Evolutionary conservation across 2,329 filamentous ascomycete species (phyloP), one percentile per base, ranked within the genome.

Genomic region (Aspergillus sp.): DNA sequence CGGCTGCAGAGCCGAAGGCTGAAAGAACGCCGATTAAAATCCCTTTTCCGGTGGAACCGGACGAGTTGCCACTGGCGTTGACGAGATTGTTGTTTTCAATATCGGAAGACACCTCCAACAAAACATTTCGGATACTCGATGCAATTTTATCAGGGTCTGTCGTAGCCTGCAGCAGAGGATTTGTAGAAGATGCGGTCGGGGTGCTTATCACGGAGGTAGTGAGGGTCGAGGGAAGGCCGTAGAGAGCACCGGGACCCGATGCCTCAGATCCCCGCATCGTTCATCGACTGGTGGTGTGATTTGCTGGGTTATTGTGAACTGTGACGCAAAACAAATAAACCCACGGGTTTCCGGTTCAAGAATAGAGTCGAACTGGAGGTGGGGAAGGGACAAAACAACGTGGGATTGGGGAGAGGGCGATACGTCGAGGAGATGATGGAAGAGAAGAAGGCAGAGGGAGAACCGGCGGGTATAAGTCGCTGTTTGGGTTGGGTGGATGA

Each of bases 1-100:
- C 75, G 29, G 88, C 81, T 36, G 91, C 91, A 33, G 90, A 95
- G 49, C 90, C 91, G 68, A 97, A 91, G 10, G 91, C 94, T 33
- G 90, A 95, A 49, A 96, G 77, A 62, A 98, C 83, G 55, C 91
- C 93, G 65, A 98, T 97, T 67, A 97, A 78, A 59, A 97, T 88
- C 66, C 91, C 91, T 63, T 81, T 83, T 46, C 80, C 81, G 42
- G 80, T 81, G 32, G 78, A 80, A 43, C 73, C 74, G 52, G 68
- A 60, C 43, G 65, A 61, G 56, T 68, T 66, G 61, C 58, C 62
- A 62, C 71, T 45, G 55, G 62, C 47, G 49, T 57, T 49, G 58
- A 60, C 47, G 27, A 54, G 42, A 39, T 48, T 50, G 39, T 50
- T 56, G 48, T 47, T 46, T 40, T 51, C 39, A n/a, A 37, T 51